Conservation (phyloP, 2,329 filamentous ascomycete genomes). For the Colletotrichum chlorophyti region DNA sequence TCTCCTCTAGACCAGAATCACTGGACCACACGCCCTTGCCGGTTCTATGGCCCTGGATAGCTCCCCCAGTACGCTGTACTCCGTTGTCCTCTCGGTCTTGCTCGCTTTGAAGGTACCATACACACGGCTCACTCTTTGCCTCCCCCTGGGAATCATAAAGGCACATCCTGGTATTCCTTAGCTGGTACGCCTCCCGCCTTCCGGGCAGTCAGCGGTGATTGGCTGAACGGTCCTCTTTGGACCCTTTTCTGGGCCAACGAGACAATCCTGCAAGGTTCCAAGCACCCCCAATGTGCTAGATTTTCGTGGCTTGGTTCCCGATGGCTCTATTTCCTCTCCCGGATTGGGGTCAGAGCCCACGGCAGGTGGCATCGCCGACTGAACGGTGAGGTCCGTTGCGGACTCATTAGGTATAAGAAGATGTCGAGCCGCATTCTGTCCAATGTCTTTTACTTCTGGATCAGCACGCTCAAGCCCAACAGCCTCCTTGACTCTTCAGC, state of each 20-base stretch:
- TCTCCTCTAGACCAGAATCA: background rate
- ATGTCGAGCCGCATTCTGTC: background rate
- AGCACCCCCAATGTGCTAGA: background rate
- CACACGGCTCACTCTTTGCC: background rate
- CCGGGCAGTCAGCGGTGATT: background rate
- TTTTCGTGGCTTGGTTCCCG: conserved; percentile 6
- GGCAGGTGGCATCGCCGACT: background rate
- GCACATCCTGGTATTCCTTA: background rate
- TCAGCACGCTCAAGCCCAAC: background rate
- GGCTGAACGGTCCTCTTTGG: background rate
- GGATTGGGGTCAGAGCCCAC: background rate
- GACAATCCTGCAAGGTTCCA: background rate
- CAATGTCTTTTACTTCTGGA: background rate
- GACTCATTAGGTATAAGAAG: conserved; percentile 11
- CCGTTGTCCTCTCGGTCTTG: background rate
- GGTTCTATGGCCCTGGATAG: background rate
- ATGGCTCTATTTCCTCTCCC: background rate
- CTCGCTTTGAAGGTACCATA: background rate
- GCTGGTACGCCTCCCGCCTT: background rate
- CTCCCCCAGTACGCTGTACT: background rate
- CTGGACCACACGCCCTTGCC: background rate
- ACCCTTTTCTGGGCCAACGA: background rate
- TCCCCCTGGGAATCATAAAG: conserved; percentile 4
- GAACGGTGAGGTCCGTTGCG: background rate
- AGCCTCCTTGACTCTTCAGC: background rate